These are phyloP conservation scores for Xylona heveae DNA, from an alignment of 495 filamentous ascomycete species.

Conservation along the genomic window DNA sequence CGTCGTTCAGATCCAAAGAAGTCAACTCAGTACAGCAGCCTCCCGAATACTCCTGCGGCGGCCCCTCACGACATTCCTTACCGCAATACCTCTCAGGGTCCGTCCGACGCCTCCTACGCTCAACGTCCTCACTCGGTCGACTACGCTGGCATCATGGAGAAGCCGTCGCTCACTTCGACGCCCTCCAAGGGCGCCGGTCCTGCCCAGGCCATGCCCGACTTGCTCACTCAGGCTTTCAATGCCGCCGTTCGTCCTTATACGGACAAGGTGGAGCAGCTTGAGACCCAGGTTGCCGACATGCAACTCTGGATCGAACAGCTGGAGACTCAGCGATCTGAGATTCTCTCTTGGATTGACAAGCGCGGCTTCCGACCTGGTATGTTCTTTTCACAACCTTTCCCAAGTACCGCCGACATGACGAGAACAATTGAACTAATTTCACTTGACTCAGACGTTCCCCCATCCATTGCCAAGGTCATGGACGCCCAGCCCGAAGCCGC, in stretches of 20 bases:
- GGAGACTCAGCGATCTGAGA: conserved; percentile 23
- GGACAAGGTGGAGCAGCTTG: conserved; percentile 23
- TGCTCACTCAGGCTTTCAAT: conserved; percentile 26
- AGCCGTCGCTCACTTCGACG: conserved; percentile 6
- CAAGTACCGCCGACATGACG: background rate
- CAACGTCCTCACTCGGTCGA: conserved; percentile 3
- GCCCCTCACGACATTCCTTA: no score
- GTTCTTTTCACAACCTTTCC: conserved; percentile 3
- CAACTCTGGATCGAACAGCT: conserved; percentile 20
- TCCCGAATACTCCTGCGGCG: no score
- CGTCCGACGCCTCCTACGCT: no score
- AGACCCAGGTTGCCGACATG: conserved; percentile 21
- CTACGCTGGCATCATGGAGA: conserved; percentile 6
- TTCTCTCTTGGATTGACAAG: conserved; percentile 30
- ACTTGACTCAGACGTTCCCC: conserved; percentile 24
- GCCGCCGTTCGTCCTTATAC: conserved; percentile 23
- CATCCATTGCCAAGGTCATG: conserved; percentile 24
- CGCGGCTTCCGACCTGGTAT: conserved; percentile 25
- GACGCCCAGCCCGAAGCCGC: conserved; percentile 20
- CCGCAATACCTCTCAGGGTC: no score
- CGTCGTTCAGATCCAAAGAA: no score
- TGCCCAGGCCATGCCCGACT: conserved; percentile 18
- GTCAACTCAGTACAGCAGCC: no score
- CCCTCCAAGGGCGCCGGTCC: conserved; percentile 1
- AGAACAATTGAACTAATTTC: background rate